phyloP scores from a whole-genome alignment of 2,329 filamentous ascomycete species.

The Pseudogymnoascus sp. region DNA sequence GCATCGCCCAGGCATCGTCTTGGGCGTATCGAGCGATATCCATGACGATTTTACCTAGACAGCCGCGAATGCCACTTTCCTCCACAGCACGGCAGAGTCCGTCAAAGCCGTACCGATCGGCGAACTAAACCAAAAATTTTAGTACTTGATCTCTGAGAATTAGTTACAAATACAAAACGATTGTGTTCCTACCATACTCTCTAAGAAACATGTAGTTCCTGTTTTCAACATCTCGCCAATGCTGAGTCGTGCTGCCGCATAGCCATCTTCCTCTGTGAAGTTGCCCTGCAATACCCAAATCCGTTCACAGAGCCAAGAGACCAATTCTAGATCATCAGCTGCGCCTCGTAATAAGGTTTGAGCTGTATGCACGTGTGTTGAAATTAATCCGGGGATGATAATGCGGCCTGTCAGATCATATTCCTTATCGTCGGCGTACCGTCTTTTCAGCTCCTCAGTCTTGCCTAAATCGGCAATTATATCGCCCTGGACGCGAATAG shows the following conservation, averaged over 20 bases:
- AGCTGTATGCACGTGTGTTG: slow-evolving; percentile 43
- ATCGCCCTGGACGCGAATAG: slow-evolving; percentile 34
- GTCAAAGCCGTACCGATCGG: slow-evolving; percentile 40
- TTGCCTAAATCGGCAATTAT: slow-evolving; percentile 40
- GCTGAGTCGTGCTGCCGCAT: slow-evolving; percentile 40
- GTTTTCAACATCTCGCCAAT: slow-evolving; percentile 45
- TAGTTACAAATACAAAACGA: slow-evolving; percentile 13
- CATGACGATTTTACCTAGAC: slow-evolving; percentile 33
- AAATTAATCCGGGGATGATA: slow-evolving; percentile 43
- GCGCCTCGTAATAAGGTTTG: slow-evolving; percentile 38
- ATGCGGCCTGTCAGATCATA: slow-evolving; percentile 36
- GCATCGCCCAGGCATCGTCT: slow-evolving; percentile 37
- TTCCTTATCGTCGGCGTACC: slow-evolving; percentile 28
- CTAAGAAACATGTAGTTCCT: slow-evolving; percentile 45
- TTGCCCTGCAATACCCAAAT: slow-evolving; percentile 43
- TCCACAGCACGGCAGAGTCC: slow-evolving; percentile 37
- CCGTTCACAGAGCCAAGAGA: slow-evolving; percentile 44
- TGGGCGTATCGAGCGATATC: slow-evolving; percentile 36
- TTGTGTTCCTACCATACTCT: slow-evolving; percentile 38
- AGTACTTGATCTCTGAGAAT: neutral
- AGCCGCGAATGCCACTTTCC: slow-evolving; percentile 38
- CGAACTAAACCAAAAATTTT: slow-evolving; percentile 28
- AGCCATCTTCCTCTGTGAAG: slow-evolving; percentile 40
- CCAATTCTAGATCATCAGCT: slow-evolving; percentile 43
- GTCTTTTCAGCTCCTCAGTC: slow-evolving; percentile 26